Percentiles rank a stretch among this genome's conserved stretches.
Evolutionary conservation across 2,329 filamentous ascomycete genomes (phyloP).

Genomic region (Beauveria sp.): DNA sequence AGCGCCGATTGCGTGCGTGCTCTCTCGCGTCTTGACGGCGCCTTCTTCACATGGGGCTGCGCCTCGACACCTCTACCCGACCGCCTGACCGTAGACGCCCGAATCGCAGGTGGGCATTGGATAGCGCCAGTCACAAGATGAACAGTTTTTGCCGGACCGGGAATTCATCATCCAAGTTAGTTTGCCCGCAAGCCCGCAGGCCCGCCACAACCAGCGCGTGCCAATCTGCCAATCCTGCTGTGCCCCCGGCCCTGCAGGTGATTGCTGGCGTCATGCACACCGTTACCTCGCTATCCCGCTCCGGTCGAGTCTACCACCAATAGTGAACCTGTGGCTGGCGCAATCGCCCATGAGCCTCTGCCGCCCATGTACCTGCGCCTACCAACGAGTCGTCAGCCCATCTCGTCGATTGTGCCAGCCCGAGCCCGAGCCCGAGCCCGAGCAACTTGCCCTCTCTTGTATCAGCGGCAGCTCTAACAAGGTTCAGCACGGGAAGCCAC

Average conservation of each 20-base stretch:
- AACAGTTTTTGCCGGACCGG: background rate
- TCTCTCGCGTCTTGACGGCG: background rate
- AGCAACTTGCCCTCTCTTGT: background rate
- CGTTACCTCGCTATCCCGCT: background rate
- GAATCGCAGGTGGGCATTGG: background rate
- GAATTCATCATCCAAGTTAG: background rate
- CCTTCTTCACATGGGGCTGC: background rate
- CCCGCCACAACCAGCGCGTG: background rate
- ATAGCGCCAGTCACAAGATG: background rate
- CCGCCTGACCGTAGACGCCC: background rate
- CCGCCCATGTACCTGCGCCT: background rate
- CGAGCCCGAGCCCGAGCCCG: too few relatives aligned
- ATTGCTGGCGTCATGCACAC: background rate
- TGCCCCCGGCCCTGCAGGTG: background rate
- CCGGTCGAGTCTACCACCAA: background rate
- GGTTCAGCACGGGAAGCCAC: too few relatives aligned
- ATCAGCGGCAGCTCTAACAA: too few relatives aligned
- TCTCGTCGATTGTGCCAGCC: too few relatives aligned
- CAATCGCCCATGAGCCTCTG: background rate
- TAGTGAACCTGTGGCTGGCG: background rate
- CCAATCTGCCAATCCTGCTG: background rate
- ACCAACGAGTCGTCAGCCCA: background rate
- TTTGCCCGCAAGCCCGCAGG: background rate
- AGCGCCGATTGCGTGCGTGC: background rate
- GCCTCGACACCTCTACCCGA: too few relatives aligned